phyloP scores from a whole-genome alignment of 208 protist genomes.

The Leishmania gerbilli region DNA sequence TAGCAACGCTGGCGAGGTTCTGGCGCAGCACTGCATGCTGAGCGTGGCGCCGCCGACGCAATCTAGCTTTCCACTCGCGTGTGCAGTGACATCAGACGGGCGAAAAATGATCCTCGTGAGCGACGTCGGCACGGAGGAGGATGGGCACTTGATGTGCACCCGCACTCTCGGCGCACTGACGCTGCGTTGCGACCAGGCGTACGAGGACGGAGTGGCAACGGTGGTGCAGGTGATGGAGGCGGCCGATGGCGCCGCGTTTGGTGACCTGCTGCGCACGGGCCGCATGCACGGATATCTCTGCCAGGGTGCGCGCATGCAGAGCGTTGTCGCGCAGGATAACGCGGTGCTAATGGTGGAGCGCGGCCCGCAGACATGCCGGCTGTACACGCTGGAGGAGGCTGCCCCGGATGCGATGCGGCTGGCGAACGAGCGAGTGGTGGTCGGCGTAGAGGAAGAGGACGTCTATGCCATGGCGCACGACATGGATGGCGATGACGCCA shows the following conservation, averaged over 20 bases:
- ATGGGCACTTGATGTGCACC: constrained; percentile 47
- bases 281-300: constrained; percentile 26
- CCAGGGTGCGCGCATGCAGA: constrained; percentile 33
- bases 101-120: constrained; percentile 50
- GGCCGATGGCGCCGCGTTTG: constrained; percentile 10
- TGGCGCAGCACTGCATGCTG: constrained; percentile 52
- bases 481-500: not conserved
- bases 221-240: constrained; percentile 41
- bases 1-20: constrained; percentile 23
- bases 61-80: constrained; percentile 56
- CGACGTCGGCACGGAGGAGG: constrained; percentile 61
- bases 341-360: constrained; percentile 29
- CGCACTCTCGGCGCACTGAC: constrained; percentile 63
- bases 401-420: constrained; percentile 14
- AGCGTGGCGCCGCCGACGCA: constrained; percentile 47
- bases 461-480: constrained; percentile 1
- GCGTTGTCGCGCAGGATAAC: constrained; percentile 23
- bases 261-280: constrained; percentile 16
- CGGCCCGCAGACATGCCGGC: constrained; percentile 31
- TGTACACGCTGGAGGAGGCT: constrained; percentile 29
- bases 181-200: constrained; percentile 12
- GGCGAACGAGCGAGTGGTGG: constrained; percentile 34
- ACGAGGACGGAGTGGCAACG: constrained; percentile 18
- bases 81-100: constrained; percentile 37
- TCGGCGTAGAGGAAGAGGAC: constrained; percentile 29